phyloP scores from a whole-genome alignment of 2,329 filamentous ascomycete genomes.

The Penicillium aurantiogriseum region DNA sequence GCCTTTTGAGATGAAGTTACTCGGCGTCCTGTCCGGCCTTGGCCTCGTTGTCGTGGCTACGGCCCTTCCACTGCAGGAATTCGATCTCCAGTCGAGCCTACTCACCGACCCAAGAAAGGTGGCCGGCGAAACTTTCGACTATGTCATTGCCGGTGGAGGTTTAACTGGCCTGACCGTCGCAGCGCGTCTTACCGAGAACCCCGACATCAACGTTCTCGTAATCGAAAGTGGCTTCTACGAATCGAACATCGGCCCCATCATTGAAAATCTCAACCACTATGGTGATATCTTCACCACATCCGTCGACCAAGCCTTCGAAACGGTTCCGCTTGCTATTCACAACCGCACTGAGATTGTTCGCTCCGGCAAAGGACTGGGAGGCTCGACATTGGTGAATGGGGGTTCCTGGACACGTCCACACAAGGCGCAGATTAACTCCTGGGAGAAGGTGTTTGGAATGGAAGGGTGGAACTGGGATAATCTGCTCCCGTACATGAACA shows the following conservation, averaged over 20 bases:
- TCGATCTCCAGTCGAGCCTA: neutral
- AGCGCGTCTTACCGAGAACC: neutral
- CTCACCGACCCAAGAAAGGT: neutral
- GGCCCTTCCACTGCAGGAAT: neutral
- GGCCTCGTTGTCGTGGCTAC: neutral
- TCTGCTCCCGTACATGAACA: slow-evolving; percentile 50
- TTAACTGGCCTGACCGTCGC: neutral
- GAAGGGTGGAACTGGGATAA: slow-evolving; percentile 47
- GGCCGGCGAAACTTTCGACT: neutral
- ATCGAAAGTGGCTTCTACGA: slow-evolving; percentile 31
- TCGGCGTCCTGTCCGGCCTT: neutral
- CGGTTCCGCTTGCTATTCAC: slow-evolving; percentile 17
- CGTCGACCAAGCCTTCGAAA: slow-evolving; percentile 25
- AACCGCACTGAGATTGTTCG: slow-evolving; percentile 21
- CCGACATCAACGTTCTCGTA: neutral
- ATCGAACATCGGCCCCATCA: slow-evolving; percentile 26
- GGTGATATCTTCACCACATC: slow-evolving; percentile 27
- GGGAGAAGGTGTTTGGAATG: slow-evolving; percentile 43
- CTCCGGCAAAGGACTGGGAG: slow-evolving; percentile 30
- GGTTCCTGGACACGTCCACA: slow-evolving; percentile 32
- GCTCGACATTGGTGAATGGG: slow-evolving; percentile 31
- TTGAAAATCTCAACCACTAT: slow-evolving; percentile 27
- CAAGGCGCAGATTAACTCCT: slow-evolving; percentile 27
- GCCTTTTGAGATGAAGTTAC: neutral
- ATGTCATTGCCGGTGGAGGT: neutral